phyloP scores from a whole-genome alignment of 2,329 filamentous ascomycete genomes.

The Bertia moriformis region DNA sequence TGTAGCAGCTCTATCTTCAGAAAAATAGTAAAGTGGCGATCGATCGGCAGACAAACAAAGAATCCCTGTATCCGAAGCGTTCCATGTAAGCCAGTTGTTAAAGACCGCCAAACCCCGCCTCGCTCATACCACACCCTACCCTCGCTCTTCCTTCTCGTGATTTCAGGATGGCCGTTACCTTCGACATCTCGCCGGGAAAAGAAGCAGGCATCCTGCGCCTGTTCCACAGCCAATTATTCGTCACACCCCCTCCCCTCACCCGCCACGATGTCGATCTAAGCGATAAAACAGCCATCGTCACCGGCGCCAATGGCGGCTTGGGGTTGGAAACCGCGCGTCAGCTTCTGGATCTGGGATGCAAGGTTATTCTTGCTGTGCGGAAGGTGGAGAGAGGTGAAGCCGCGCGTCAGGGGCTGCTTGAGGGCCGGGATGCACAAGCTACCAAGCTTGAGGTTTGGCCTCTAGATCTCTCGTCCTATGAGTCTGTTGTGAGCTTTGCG shows the following conservation, averaged over 20 bases:
- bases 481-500: constrained; percentile 26
- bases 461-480: constrained; percentile 29
- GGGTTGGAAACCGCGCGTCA: constrained; percentile 27
- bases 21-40: too few relatives aligned
- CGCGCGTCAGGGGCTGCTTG: constrained; percentile 10
- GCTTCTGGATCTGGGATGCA: constrained; percentile 22
- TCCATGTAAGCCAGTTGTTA: too few relatives aligned
- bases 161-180: too few relatives aligned
- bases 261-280: constrained; percentile 10
- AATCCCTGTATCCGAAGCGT: too few relatives aligned
- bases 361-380: constrained; percentile 31
- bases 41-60: too few relatives aligned
- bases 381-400: constrained; percentile 23
- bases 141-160: too few relatives aligned
- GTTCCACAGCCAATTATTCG: neutral
- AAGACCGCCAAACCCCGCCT: too few relatives aligned
- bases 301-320: constrained; percentile 31
- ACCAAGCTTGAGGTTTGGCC: constrained; percentile 29
- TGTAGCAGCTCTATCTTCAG: too few relatives aligned
- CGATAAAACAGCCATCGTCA: constrained; percentile 27
- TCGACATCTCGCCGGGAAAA: too few relatives aligned
- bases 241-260: neutral
- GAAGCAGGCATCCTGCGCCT: too few relatives aligned
- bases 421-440: too few relatives aligned
- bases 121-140: too few relatives aligned